Evolutionary conservation across 805 yeast species (phyloP), one percentile per base, ranked within the genome.

Genomic region (Lachancea cidri): DNA sequence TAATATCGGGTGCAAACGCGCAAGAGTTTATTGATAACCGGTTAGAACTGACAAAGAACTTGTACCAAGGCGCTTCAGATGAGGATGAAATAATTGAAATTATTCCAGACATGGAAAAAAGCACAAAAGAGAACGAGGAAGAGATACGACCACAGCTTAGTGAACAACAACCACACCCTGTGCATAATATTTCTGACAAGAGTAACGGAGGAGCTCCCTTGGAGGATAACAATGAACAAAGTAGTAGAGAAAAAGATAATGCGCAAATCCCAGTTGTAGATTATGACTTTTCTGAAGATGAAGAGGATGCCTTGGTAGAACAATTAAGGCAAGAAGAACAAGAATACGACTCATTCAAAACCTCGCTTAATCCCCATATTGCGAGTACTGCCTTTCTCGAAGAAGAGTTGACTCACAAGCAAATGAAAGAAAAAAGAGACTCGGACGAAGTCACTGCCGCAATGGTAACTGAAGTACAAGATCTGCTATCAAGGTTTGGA

Each of bases 391-490:
- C 62, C 5, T 58, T 62, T 39, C 46, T 62, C 42, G 71, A 76
- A 6, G 69, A 68, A 29, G 70, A 58, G 19, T 64, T 86, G n/a
- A 29, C 14, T 6, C 79, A 77, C 39, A 78, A 81, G 53, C 73
- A 77, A 30, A 74, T 70, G 29, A 79, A 77, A 47, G 86, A 85
- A 24, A 76, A 79, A 43, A 72, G 98, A 51, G 97, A 91, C 59
- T 77, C 97, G 0, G 98, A 93, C 55, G 94, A 85, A 52, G 96
- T 91, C 1, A 84, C 96, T 0, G 74, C 76, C 5, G 76, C 76
- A 1, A 93, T 93, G 97, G 75, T 91, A 17, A 70, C 72, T 29
- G 98, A 93, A 57, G 93, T 95, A 15, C 96, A 93, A 63, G 96
- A 88, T 47, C 68, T 93, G 32, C 67, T 93, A 6, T 75, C 83